Conservation (phyloP, 2,329 filamentous ascomycete species). For the Alternaria burnsii region DNA sequence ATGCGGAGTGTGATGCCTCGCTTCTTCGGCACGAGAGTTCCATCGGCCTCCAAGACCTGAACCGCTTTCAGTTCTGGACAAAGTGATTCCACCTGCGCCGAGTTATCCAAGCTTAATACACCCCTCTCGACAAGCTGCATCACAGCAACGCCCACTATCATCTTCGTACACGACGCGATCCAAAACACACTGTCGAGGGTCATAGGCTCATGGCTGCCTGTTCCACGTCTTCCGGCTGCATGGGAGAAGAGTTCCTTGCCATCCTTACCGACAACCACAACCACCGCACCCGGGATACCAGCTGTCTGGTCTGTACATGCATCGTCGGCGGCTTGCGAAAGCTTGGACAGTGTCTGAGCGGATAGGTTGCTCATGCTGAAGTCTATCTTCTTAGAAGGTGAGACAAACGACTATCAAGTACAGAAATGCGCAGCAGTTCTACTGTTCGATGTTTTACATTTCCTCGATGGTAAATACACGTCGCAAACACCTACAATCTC, state of each 20-base stretch:
- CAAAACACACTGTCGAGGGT: slow-evolving; percentile 3
- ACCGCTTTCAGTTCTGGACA: background rate
- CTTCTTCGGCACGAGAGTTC: slow-evolving; percentile 5
- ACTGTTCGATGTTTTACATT: background rate
- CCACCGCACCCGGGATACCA: background rate
- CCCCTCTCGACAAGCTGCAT: slow-evolving; percentile 4
- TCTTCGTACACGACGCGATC: slow-evolving; percentile 7
- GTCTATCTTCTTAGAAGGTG: background rate
- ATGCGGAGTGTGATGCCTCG: slow-evolving; percentile 5
- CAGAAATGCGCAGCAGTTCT: background rate
- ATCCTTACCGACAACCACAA: slow-evolving; percentile 2
- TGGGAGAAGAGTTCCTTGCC: background rate
- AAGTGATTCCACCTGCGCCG: background rate
- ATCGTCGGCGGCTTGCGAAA: background rate
- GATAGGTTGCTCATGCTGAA: background rate
- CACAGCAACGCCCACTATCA: background rate
- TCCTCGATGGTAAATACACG: background rate
- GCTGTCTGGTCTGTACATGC: background rate
- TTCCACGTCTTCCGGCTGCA: background rate
- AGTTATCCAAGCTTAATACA: background rate
- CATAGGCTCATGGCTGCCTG: slow-evolving; percentile 2
- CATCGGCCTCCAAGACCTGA: background rate
- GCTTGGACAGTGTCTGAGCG: background rate
- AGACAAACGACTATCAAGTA: background rate
- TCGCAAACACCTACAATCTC: background rate